Base-by-base conservation (phyloP, 345 rosid species). In the Erucastrum elatum region DNA sequence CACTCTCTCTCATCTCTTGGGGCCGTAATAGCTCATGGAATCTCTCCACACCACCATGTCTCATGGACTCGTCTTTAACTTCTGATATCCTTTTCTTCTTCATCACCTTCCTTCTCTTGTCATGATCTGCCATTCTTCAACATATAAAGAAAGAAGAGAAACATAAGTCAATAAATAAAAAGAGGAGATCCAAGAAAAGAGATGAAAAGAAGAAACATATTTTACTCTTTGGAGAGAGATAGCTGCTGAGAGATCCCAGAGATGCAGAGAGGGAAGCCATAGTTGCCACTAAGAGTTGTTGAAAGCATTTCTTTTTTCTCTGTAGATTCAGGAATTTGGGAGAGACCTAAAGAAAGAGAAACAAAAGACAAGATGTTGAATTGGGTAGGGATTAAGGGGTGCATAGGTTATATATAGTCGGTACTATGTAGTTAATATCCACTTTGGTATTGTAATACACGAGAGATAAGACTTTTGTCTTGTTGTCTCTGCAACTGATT, bases 111-210 rank as follows among this genome's bases (percentile, higher is more conserved):
- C 89, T 84, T 75, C 88, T 86, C 68, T 49, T 77, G 30, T 88
- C 89, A 71, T 88, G 91, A 84, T 88, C 91, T 37, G 84, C 85
- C 75, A 88, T 80, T 80, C 91, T 86, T 74, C 67, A 79, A 51
- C 78, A 66, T 3, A 12, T 0, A 10, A 63, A 2, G 8, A n/a
- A 46, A 29, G 3, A 4, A 16, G 8, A 70, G 4, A 75, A 1
- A 62, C 1, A 62, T 2, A 17, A 51, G 56, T 51, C 0, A 55
- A 81, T 51, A 53, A 81, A 51, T 37, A 49, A 1, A 26, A 60
- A 65, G 41, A 64, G 11, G 39, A 64, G 26, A 37, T 34, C 8
- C 29, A 6, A 25, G 29, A 6, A 1, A 72, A 60, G 34, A 27
- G 35, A 61, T 4, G 16, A 25, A 73, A 0, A 71, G 64, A 72